Percentiles rank a stretch among this genome's conserved stretches.
Evolutionary conservation across 140 eudicot species (phyloP).

Genomic region (Flaveria floridana): DNA sequence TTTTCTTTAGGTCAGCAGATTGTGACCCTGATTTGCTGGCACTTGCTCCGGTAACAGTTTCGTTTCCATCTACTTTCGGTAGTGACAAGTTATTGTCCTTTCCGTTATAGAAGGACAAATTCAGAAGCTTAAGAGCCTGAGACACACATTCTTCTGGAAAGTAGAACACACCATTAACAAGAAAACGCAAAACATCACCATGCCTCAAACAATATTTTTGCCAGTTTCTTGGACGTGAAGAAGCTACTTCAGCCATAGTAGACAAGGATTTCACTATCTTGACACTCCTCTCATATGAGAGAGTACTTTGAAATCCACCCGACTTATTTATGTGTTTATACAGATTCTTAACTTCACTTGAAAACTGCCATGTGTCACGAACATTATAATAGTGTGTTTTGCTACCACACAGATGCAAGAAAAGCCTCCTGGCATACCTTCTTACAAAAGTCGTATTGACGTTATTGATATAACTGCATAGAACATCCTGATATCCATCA

Average conservation of each 20-base stretch:
- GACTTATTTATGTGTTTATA: conserved; percentile 83
- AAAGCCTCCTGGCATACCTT: conserved; percentile 93
- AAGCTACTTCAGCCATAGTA: conserved; percentile 92
- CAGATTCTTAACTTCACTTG: conserved; percentile 86
- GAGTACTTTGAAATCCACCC: conserved; percentile 81
- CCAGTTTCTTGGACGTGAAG: conserved; percentile 98
- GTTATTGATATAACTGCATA: conserved; percentile 93
- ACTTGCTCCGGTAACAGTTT: conserved; percentile 44
- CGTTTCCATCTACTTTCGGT: conserved; percentile 74
- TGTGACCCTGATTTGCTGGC: conserved; percentile 68
- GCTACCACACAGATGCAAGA: conserved; percentile 96
- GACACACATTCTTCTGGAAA: conserved; percentile 91
- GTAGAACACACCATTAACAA: conserved; percentile 71
- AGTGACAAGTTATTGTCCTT: conserved; percentile 58
- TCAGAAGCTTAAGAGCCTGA: conserved; percentile 83
- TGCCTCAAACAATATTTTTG: conserved; percentile 93
- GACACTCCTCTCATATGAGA: conserved; percentile 95
- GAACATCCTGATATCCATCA: conserved; percentile 97
- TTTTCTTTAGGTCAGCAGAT: conserved; percentile 77
- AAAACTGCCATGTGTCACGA: conserved; percentile 96
- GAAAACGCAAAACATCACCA: conserved; percentile 78
- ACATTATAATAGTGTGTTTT: conserved; percentile 94
- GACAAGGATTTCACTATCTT: conserved; percentile 85
- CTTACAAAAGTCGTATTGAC: conserved; percentile 76
- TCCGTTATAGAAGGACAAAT: conserved; percentile 87